Evolutionary conservation across 306 rosid genomes (phyloP).

Genomic region (Delonix regia): DNA sequence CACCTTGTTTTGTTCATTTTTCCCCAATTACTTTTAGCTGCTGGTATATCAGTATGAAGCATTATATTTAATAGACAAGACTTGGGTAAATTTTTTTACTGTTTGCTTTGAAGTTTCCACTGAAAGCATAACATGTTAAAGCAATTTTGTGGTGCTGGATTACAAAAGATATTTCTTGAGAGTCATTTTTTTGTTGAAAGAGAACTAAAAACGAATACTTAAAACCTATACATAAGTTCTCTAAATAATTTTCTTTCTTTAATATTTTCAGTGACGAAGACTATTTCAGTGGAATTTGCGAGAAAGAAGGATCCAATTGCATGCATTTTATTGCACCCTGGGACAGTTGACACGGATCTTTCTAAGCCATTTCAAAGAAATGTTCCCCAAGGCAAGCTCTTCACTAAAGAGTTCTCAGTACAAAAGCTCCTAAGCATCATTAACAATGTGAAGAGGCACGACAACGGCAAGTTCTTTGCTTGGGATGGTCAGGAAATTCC

Average conservation of each 20-base stretch:
- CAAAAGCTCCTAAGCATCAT: slow-evolving; percentile 76
- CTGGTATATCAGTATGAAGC: not conserved
- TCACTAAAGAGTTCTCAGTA: slow-evolving; percentile 78
- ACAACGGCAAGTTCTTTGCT: slow-evolving; percentile 91
- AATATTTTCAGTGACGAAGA: slow-evolving; percentile 69
- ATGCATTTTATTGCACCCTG: slow-evolving; percentile 88
- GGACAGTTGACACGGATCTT: slow-evolving; percentile 96
- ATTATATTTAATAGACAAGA: not conserved
- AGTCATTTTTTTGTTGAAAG: not conserved
- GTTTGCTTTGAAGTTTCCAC: not conserved
- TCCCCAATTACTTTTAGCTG: not conserved
- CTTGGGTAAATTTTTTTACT: too few species aligned
- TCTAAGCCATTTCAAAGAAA: slow-evolving; percentile 92
- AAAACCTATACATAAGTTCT: not conserved
- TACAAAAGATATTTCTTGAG: not conserved
- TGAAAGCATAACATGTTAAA: too few species aligned
- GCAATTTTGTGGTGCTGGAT: not conserved
- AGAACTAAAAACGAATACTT: not conserved
- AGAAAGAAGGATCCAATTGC: slow-evolving; percentile 78
- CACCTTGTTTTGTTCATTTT: not conserved
- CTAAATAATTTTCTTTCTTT: not conserved
- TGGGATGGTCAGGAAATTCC: slow-evolving; percentile 99
- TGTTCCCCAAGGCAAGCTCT: slow-evolving; percentile 78
- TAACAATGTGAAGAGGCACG: slow-evolving; percentile 59
- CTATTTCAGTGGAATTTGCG: slow-evolving; percentile 70